These are phyloP conservation scores for Moringa oleifera DNA, from an alignment of 345 rosid genomes.

Conservation along the genomic window DNA sequence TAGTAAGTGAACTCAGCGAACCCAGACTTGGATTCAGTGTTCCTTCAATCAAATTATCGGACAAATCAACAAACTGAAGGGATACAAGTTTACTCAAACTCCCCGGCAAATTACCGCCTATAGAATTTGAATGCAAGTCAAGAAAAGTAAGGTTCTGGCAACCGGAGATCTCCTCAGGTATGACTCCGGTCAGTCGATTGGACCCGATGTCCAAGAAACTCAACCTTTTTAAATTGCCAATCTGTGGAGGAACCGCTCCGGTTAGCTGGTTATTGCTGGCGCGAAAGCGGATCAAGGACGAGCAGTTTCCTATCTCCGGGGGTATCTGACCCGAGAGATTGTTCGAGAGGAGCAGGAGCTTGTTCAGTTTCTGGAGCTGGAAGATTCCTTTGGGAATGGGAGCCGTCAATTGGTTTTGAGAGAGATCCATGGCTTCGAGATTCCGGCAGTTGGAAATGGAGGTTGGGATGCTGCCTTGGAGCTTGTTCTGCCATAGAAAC, in stretches of 20 bases:
- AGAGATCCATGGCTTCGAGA: constrained; percentile 75
- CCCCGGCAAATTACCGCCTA: constrained; percentile 54
- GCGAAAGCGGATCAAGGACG: constrained; percentile 59
- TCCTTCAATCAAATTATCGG: constrained; percentile 57
- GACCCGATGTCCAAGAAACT: constrained; percentile 70
- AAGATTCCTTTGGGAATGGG: constrained; percentile 70
- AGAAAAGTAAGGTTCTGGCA: constrained; percentile 66
- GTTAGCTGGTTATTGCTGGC: constrained; percentile 49
- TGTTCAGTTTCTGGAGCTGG: constrained; percentile 58
- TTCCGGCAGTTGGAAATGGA: constrained; percentile 58
- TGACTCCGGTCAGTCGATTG: constrained; percentile 54
- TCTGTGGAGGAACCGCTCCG: constrained; percentile 53
- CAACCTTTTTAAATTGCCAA: constrained; percentile 53
- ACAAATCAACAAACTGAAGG: constrained; percentile 60
- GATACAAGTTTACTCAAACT: constrained; percentile 40
- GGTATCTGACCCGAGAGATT: constrained; percentile 58
- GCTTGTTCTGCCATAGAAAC: constrained; percentile 78
- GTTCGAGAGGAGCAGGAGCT: constrained; percentile 77
- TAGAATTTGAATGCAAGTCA: constrained; percentile 73
- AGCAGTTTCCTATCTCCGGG: constrained; percentile 61
- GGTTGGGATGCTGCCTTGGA: constrained; percentile 66
- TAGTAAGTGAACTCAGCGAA: constrained; percentile 52
- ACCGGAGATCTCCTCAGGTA: constrained; percentile 53
- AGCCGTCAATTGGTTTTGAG: constrained; percentile 65
- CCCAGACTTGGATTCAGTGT: constrained; percentile 53